A percentile compares a stretch with the other conserved stretches of the same genome.
Evolutionary conservation across 257 asterid species (phyloP).

Genomic region (Solanum habrochaites): DNA sequence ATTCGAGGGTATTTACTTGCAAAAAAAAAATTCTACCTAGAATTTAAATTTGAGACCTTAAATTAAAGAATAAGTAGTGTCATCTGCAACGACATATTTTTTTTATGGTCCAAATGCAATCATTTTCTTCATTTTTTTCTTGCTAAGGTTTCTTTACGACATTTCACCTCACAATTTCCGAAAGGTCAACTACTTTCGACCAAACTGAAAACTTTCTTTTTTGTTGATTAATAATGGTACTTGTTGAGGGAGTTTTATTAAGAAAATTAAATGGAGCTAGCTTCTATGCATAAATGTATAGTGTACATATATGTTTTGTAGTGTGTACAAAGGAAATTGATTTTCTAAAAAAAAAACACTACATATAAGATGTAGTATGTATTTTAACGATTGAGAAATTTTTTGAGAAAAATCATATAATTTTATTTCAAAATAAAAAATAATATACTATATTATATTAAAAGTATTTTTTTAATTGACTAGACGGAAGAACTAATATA

Average conservation of each 20-base stretch:
- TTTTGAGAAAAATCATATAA: too few relatives aligned
- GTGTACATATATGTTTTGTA: background rate
- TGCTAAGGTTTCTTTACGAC: background rate
- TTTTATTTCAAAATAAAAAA: too few relatives aligned
- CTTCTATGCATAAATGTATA: background rate
- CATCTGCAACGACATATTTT: too few relatives aligned
- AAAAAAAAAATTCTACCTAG: fast-evolving
- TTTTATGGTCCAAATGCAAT: background rate
- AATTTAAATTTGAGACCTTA: too few relatives aligned
- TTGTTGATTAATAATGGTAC: background rate
- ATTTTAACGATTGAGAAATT: background rate
- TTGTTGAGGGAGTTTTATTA: background rate
- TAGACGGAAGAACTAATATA: background rate
- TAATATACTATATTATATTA: background rate
- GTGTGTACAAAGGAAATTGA: background rate
- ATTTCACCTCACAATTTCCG: background rate
- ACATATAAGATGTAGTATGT: background rate
- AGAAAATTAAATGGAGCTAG: background rate
- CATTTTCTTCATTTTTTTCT: background rate
- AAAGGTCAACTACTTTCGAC: background rate
- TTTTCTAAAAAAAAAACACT: background rate
- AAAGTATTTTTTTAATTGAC: background rate
- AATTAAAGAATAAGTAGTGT: too few relatives aligned
- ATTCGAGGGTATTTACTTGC: too few relatives aligned
- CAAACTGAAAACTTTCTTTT: background rate